Base-by-base conservation (phyloP, 495 filamentous ascomycete genomes). In the Oidiodendron maius region DNA sequence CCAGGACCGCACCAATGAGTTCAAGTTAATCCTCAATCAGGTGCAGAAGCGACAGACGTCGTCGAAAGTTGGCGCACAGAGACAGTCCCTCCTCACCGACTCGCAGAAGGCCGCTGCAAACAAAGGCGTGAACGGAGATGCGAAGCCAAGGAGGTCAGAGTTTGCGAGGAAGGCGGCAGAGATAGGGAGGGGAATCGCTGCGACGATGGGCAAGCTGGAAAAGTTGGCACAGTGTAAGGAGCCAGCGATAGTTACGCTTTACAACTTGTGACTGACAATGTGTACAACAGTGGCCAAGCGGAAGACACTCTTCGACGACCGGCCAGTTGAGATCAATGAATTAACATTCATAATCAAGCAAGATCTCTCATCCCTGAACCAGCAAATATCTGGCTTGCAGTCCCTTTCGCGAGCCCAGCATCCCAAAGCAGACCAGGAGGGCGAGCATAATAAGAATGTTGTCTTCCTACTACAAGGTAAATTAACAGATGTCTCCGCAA, bases 401-500 rank as follows among this genome's bases (percentile, higher is more conserved):
- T 68, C 79, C 2, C 76, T 96, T 16, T 81, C 79, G 0, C 70
- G 77, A 25, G 69, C 77, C 20, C 86, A 91, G 66, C 84, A 91
- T 52, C 82, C 86, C 2, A 86, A 86, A 44, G 75, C 69, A 15
- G 88, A 90, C 52, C 88, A 95, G 59, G 91, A 95, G 61, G 89
- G 89, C 40, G 91, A 97, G 61, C 94, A 98, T 66, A 95, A 91
- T 72, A 94, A 96, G 63, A 96, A 96, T 59, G 93, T 98, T 26
- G 87, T 98, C 3, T 79, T 95, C 39, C 77, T 96, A 60, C 67
- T 98, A 32, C 89, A 98, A 67, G 88, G 89, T 30, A 97, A 95
- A 63, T 76, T 98, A 17, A 87, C 88, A n/a, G 89, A 94, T 56
- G 94, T 98, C 6, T 81, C 83, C 21, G 87, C 83, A 38, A 95